A percentile compares a stretch with the other conserved stretches of the same genome.
phyloP scores from a whole-genome alignment of 2,329 filamentous ascomycete genomes.

The Hypoxylon sp. region DNA sequence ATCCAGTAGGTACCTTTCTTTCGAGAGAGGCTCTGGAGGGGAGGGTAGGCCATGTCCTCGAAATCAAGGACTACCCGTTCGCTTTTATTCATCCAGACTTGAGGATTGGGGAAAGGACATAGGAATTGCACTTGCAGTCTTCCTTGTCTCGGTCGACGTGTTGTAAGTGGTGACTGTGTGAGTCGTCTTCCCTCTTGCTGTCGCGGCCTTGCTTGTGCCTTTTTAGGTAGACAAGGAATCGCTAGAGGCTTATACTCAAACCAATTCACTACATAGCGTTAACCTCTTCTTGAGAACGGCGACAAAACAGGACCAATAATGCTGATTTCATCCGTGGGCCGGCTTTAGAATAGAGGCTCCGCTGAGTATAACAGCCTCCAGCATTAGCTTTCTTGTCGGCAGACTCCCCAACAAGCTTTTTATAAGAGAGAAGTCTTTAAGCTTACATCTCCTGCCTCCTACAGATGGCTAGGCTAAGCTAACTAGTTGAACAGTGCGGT shows the following conservation, averaged over 20 bases:
- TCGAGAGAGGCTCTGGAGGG: too few species aligned
- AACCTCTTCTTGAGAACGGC: slow-evolving; percentile 58
- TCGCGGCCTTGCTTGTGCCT: neutral
- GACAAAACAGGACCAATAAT: slow-evolving; percentile 60
- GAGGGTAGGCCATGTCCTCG: too few species aligned
- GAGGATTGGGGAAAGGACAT: neutral
- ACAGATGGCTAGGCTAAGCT: too few species aligned
- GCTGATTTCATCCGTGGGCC: slow-evolving; percentile 53
- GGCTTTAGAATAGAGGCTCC: slow-evolving; percentile 65
- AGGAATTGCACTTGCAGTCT: too few species aligned
- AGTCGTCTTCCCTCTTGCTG: neutral
- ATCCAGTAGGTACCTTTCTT: too few species aligned
- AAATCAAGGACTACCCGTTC: slow-evolving; percentile 1
- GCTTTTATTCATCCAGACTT: neutral
- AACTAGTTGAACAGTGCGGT: too few species aligned
- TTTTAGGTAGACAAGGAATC: neutral
- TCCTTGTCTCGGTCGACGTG: too few species aligned
- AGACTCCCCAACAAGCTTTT: slow-evolving; percentile 64
- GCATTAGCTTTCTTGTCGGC: too few species aligned
- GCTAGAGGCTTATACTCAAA: slow-evolving; percentile 55
- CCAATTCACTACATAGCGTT: slow-evolving; percentile 68
- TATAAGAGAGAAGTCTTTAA: too few species aligned
- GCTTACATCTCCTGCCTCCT: too few species aligned
- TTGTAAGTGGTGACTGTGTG: too few species aligned
- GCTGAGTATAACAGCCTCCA: slow-evolving; percentile 62